These are phyloP conservation scores for Cryptosporidium viatorum DNA, from an alignment of 169 alveolate genomes.

Conservation along the genomic window DNA sequence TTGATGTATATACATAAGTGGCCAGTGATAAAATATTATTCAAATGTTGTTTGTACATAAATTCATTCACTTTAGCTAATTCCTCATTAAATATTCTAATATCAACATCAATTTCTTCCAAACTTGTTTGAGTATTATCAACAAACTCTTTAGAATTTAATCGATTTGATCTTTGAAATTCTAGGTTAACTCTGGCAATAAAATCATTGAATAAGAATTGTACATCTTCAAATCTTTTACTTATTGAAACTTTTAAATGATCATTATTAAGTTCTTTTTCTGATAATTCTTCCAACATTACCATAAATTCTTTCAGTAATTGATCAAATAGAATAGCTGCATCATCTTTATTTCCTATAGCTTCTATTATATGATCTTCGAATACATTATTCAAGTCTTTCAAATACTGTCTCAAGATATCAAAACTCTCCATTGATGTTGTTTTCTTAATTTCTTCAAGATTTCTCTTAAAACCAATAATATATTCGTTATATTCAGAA, in stretches of 20 bases:
- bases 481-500: neutral
- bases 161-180: neutral
- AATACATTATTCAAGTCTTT: neutral
- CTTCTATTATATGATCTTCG: neutral
- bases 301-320: neutral
- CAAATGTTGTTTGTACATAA: neutral
- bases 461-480: neutral
- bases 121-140: neutral
- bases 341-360: constrained; percentile 30
- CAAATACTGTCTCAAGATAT: neutral
- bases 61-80: neutral
- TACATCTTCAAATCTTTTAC: constrained; percentile 9
- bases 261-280: constrained; percentile 42
- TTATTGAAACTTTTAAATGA: neutral
- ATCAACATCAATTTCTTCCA: constrained; percentile 9
- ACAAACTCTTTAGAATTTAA: neutral
- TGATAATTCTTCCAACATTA: constrained; percentile 13
- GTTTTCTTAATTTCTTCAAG: neutral
- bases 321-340: constrained; percentile 24
- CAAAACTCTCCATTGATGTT: neutral
- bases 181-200: constrained; percentile 23
- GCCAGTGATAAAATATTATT: neutral
- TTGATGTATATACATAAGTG: constrained; percentile 15
- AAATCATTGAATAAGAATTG: constrained; percentile 29
- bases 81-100: neutral